These are phyloP conservation scores for Candida railenensis DNA, from an alignment of 805 yeast species.

Conservation along the genomic window DNA sequence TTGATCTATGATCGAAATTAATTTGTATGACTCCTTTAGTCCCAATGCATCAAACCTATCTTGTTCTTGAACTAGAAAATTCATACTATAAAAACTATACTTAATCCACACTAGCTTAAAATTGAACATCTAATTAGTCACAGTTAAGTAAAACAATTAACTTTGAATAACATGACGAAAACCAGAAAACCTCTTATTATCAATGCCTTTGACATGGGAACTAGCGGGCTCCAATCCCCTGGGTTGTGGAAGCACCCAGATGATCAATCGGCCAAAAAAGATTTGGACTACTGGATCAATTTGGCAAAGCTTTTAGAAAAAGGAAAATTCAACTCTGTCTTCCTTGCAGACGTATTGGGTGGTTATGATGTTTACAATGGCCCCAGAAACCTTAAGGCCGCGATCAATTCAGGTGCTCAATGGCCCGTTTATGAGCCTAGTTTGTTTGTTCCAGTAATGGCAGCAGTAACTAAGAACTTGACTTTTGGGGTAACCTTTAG, in stretches of 20 bases:
- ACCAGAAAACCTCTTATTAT: constrained; percentile 23
- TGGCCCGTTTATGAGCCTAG: constrained; percentile 42
- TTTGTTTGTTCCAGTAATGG: constrained; percentile 40
- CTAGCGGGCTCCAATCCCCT: constrained; percentile 21
- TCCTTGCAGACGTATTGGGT: constrained; percentile 42
- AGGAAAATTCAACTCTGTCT: constrained; percentile 38
- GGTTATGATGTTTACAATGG: constrained; percentile 43
- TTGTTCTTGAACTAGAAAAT: too few relatives aligned
- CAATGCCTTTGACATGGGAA: constrained; percentile 39
- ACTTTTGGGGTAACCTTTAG: constrained; percentile 43
- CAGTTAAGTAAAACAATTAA: too few relatives aligned
- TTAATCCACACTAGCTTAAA: too few relatives aligned
- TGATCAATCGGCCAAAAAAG: constrained; percentile 29
- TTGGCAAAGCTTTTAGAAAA: constrained; percentile 37
- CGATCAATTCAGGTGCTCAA: constrained; percentile 30
- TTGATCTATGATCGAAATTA: too few relatives aligned
- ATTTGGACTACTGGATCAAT: constrained; percentile 32
- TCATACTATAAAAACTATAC: too few relatives aligned
- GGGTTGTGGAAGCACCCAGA: constrained; percentile 40
- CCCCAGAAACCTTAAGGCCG: constrained; percentile 32
- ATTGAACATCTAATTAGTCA: too few relatives aligned
- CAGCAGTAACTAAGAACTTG: constrained; percentile 40
- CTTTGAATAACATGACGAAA: neutral
- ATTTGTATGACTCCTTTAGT: too few relatives aligned
- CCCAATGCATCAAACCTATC: too few relatives aligned